Evolutionary conservation across 495 filamentous ascomycete genomes (phyloP), one percentile per base, ranked within the genome.

Genomic region (Aspergillus affinis): DNA sequence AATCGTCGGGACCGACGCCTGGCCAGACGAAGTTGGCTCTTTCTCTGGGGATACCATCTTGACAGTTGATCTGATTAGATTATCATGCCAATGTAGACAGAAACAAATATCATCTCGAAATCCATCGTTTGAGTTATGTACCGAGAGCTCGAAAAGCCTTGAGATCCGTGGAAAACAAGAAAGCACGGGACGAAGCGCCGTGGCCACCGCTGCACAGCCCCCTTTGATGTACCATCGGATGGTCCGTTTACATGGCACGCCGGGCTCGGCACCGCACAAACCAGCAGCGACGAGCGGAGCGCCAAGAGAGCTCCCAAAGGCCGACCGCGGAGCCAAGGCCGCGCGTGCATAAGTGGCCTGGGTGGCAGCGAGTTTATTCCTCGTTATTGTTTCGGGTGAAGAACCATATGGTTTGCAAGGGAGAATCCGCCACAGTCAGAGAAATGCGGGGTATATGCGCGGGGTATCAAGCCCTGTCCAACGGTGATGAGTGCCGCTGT

Each of bases 1-100:
- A 27, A 65, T 65, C 7, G 54, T 58, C 12, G 62, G 62, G 6
- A 61, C 49, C 15, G 58, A 36, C 21, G 21, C 6, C 32, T 9
- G 21, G 8, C 26, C 23, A n/a, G 17, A n/a, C 29, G 21, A 21
- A n/a, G 27, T n/a, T 17, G 7, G 50, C 26, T 52, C 26, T 17
- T n/a, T n/a, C 50, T 52, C 53, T 13, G 19, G 18, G 18, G 53
- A 10, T 55, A 27, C 26, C 50, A 52, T 49, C 7, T 13, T 26
- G 12, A 13, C 1, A 13, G 36, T 41, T 13, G 36, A 41, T 41
- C 23, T 26, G 36, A 32, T 17, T 15, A 41, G 36, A 41, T 41
- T 41, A 8, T 17, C 36, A 41, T 41, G 36, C 4, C 36, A 4
- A 13, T 41, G 36, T 13, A 41, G 36, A 41, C 36, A 17, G 36